phyloP scores from a whole-genome alignment of 225 moss, liverwort and hornwort genomes.

The Polytrichum formosum region DNA sequence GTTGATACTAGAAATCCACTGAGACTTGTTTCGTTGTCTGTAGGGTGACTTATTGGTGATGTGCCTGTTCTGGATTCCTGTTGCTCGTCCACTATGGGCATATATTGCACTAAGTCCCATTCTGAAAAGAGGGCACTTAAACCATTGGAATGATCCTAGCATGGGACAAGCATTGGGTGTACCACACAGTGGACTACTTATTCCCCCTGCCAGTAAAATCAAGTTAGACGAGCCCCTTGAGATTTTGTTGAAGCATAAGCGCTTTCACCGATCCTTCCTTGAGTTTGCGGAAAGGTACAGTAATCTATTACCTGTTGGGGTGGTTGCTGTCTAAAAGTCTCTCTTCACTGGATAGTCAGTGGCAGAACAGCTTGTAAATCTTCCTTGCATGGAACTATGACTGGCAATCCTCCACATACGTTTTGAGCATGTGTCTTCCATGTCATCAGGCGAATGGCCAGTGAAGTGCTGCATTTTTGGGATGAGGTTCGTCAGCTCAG shows the following conservation, averaged over 20 bases:
- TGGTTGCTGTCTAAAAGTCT: too few species aligned
- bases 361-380: too few species aligned
- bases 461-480: slow-evolving; percentile 31
- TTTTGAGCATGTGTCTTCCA: neutral
- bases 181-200: slow-evolving; percentile 33
- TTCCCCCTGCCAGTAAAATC: slow-evolving; percentile 16
- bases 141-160: slow-evolving; percentile 11
- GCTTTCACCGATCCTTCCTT: slow-evolving; percentile 33
- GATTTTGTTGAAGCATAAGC: slow-evolving; percentile 34
- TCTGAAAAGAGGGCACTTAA: neutral
- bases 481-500: slow-evolving; percentile 31
- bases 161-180: slow-evolving; percentile 42
- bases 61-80: slow-evolving; percentile 36
- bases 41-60: slow-evolving; percentile 32
- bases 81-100: slow-evolving; percentile 29
- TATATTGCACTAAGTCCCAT: slow-evolving; percentile 4
- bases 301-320: too few species aligned
- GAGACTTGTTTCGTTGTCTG: neutral
- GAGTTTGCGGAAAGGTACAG: slow-evolving; percentile 37
- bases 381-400: too few species aligned
- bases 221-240: slow-evolving; percentile 42
- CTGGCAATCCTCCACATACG: too few species aligned
- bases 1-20: too few species aligned
- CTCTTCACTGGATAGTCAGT: too few species aligned
- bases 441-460: slow-evolving; percentile 35